These are phyloP conservation scores for Penicillium herquei DNA, from an alignment of 495 filamentous ascomycete genomes.

Conservation along the genomic window DNA sequence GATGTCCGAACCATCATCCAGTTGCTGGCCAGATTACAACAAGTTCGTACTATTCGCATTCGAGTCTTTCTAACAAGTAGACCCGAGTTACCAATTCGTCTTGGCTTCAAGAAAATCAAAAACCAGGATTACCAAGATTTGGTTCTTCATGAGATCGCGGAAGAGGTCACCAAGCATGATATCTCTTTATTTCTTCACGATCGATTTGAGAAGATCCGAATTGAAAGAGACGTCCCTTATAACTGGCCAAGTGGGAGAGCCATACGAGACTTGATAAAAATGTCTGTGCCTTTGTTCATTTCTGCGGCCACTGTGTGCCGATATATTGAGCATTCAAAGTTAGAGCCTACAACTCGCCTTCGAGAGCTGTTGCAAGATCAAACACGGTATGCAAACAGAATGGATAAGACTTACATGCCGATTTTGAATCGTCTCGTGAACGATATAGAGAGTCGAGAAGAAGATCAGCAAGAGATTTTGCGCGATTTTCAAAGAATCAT, in stretches of 20 bases:
- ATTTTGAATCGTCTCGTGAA: background rate
- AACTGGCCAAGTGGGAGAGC: background rate
- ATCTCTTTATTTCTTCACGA: background rate
- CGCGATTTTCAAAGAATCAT: background rate
- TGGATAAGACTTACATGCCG: conserved; percentile 3
- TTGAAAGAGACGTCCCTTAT: background rate
- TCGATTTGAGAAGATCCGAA: background rate
- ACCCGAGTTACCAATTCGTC: conserved; percentile 43
- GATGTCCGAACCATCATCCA: background rate
- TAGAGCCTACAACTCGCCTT: background rate
- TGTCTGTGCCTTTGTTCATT: conserved; percentile 1
- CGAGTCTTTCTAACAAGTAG: conserved; percentile 39
- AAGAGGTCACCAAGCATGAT: background rate
- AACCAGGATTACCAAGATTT: conserved; percentile 7
- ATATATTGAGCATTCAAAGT: background rate
- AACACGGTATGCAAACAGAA: background rate
- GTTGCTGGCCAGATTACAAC: conserved; percentile 20
- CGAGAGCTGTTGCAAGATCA: background rate
- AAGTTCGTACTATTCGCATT: conserved; percentile 6
- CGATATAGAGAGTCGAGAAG: background rate
- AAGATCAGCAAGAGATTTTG: background rate
- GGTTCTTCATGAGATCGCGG: background rate
- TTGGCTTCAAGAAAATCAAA: conserved; percentile 19
- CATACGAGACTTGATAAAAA: background rate
- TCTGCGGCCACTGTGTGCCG: background rate